These are phyloP conservation scores for Moricandia moricandioides DNA, from an alignment of 345 rosid species.

Conservation along the genomic window DNA sequence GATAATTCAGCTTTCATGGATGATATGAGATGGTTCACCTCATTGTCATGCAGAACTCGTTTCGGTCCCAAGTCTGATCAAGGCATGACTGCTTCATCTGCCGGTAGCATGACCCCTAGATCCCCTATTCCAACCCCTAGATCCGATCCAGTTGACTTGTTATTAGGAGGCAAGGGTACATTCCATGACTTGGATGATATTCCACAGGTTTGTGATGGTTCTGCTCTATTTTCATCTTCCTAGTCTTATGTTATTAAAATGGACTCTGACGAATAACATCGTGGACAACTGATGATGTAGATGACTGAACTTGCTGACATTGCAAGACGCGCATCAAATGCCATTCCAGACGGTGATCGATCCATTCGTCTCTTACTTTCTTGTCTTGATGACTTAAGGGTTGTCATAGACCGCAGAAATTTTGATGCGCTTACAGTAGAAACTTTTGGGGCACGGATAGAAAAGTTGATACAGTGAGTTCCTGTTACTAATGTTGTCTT, in stretches of 20 bases:
- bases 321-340: slow-evolving; percentile 71
- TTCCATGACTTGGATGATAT: slow-evolving; percentile 73
- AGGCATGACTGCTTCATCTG: slow-evolving; percentile 85
- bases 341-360: slow-evolving; percentile 57
- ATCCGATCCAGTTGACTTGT: slow-evolving; percentile 65
- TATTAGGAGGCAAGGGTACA: slow-evolving; percentile 66
- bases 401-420: slow-evolving; percentile 64
- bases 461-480: slow-evolving; percentile 73
- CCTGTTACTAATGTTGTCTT: slow-evolving; percentile 7
- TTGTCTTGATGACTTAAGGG: slow-evolving; percentile 64
- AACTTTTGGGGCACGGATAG: slow-evolving; percentile 84
- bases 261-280: slow-evolving; percentile 19
- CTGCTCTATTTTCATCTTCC: not conserved
- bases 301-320: slow-evolving; percentile 87
- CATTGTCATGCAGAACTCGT: slow-evolving; percentile 85
- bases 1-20: slow-evolving; percentile 70
- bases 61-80: slow-evolving; percentile 91
- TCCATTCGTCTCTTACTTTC: slow-evolving; percentile 54
- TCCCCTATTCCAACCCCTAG: slow-evolving; percentile 86
- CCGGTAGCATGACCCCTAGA: slow-evolving; percentile 90
- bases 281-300: slow-evolving; percentile 43
- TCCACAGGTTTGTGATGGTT: slow-evolving; percentile 55
- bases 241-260: slow-evolving; percentile 7
- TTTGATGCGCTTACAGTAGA: slow-evolving; percentile 84
- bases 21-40: slow-evolving; percentile 71